Evolutionary conservation across 331 rosid genomes (phyloP), one percentile per base, ranked within the genome.

Genomic region (Quercus tomentella): DNA sequence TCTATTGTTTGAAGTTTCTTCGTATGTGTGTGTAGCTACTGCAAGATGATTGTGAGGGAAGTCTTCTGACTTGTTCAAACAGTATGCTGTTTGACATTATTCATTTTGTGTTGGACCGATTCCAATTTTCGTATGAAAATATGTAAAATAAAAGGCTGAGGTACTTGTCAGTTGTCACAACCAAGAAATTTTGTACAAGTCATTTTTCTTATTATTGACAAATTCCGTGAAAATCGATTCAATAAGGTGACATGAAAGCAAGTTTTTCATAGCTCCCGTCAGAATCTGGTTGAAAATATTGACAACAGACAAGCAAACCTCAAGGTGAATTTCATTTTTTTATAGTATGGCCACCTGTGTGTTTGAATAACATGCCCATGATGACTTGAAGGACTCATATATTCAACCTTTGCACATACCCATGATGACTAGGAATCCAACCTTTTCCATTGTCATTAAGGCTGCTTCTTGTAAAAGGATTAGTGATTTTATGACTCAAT

Each of bases 21-120:
- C 77, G 67, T 80, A 73, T 49, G 84, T 73, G 83, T 68, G 83
- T 16, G 81, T n/a, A 1, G 37, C 43, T 75, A 70, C 71, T 49
- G 21, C 21, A 30, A 57, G 63, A 52, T 69, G 57, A 70, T 35
- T 73, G 62, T 51, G 35, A 63, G 60, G 30, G 67, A 35, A 67
- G 72, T 67, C n/a, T 67, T 20, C 9, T 66, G 2, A 10, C 7
- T 33, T 1, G n/a, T 67, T 45, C 52, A 33, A 67, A 9, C 52
- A 20, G 11, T 33, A 67, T 66, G 72, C 4, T 33, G 52, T 31
- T 67, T 33, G 51, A 35, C 51, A 33, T 31, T 65, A 65, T 65
- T 65, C 33, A 65, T 7, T 31, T 17, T 30, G 70, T 14, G 43
- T 63, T 28, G 70, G 43, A 63, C 22, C 20, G 22, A 57, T 37